Evolutionary conservation across 2,329 filamentous ascomycete species (phyloP).

Genomic region (Alternaria burnsii): DNA sequence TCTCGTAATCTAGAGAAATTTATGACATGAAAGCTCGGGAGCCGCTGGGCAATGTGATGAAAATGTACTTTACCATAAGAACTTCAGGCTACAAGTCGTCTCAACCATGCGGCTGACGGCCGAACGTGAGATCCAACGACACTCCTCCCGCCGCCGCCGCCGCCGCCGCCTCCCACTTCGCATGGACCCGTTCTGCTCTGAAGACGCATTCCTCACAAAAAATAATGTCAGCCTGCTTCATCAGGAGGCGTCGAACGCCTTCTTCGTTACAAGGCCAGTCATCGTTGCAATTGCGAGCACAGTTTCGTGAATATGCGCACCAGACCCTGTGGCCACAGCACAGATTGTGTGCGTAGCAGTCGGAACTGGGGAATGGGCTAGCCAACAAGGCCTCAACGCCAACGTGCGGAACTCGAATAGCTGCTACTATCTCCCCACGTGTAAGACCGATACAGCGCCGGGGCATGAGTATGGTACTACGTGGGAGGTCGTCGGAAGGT

Average conservation of each 20-base stretch:
- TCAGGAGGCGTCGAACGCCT: not conserved
- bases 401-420: not conserved
- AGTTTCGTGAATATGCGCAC: slow-evolving; percentile 5
- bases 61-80: not conserved
- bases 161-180: slow-evolving; percentile 5
- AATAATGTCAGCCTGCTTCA: slow-evolving; percentile 15
- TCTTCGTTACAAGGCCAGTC: not conserved
- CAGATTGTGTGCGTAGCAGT: slow-evolving; percentile 12
- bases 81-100: not conserved
- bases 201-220: slow-evolving; percentile 24
- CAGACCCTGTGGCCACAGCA: slow-evolving; percentile 27
- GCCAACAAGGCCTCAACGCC: slow-evolving; percentile 2
- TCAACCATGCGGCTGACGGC: not conserved
- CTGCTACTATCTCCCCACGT: slow-evolving; percentile 10
- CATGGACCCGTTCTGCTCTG: slow-evolving; percentile 21
- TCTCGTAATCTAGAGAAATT: not conserved
- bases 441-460: slow-evolving; percentile 23
- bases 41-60: not conserved
- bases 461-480: not conserved
- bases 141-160: not conserved
- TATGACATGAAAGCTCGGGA: not conserved
- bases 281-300: slow-evolving; percentile 22
- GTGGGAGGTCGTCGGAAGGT: not conserved
- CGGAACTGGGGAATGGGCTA: slow-evolving; percentile 4
- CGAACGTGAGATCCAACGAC: not conserved